Percentiles rank a stretch among this genome's conserved stretches.
phyloP scores from a whole-genome alignment of 495 filamentous ascomycete genomes.

The Trichoderma erinaceum region DNA sequence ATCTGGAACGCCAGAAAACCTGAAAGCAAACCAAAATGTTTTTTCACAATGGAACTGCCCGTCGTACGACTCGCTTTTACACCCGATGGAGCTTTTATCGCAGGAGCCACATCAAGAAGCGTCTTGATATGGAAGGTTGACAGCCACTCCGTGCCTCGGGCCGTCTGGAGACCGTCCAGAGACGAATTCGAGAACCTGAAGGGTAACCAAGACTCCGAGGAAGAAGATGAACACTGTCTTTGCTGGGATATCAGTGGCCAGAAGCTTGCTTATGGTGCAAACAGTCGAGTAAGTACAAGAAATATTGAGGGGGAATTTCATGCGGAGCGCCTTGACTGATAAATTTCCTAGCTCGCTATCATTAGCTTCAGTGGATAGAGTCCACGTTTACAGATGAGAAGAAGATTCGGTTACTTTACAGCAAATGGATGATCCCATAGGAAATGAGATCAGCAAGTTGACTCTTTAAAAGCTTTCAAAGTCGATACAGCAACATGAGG shows the following conservation, averaged over 20 bases:
- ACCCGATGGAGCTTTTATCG: slow-evolving; percentile 64
- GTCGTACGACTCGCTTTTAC: slow-evolving; percentile 62
- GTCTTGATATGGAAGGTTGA: slow-evolving; percentile 70
- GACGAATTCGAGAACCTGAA: slow-evolving; percentile 27
- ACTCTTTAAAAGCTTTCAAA: background rate
- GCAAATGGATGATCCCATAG: background rate
- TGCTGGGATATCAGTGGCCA: slow-evolving; percentile 74
- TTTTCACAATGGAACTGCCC: slow-evolving; percentile 51
- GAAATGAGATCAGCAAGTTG: background rate
- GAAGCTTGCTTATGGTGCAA: slow-evolving; percentile 65
- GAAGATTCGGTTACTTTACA: background rate
- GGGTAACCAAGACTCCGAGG: slow-evolving; percentile 34
- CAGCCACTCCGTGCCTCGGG: slow-evolving; percentile 56
- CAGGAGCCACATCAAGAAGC: slow-evolving; percentile 58
- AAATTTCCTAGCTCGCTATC: slow-evolving; percentile 13
- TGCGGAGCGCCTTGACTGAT: background rate
- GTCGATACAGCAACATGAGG: background rate
- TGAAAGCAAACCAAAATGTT: slow-evolving; percentile 50
- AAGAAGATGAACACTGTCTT: slow-evolving; percentile 47
- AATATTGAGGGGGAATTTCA: background rate
- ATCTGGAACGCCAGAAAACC: slow-evolving; percentile 60
- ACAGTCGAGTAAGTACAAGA: slow-evolving; percentile 54
- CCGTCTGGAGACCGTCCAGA: slow-evolving; percentile 50
- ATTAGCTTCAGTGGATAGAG: slow-evolving; percentile 13
- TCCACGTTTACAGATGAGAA: background rate